These are phyloP conservation scores for Inonotus obliquus DNA, from an alignment of 1,284 basidiomycete species.

Conservation along the genomic window DNA sequence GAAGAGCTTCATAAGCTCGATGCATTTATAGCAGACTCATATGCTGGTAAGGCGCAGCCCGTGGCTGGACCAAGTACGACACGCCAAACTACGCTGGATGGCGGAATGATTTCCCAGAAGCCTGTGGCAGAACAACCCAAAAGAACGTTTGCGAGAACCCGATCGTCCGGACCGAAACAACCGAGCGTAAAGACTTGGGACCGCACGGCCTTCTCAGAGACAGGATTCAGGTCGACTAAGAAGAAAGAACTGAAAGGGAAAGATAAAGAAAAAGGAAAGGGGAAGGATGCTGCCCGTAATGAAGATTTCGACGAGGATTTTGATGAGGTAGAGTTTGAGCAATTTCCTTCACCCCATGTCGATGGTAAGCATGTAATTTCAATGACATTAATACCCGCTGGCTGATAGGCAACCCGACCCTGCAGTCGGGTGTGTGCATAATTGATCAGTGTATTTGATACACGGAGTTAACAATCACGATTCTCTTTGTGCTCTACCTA, in stretches of 20 bases:
- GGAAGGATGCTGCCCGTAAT: slow-evolving; percentile 33
- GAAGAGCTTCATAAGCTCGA: slow-evolving; percentile 50
- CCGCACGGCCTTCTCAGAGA: slow-evolving; percentile 76
- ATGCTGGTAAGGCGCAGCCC: slow-evolving; percentile 31
- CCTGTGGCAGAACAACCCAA: slow-evolving; percentile 28
- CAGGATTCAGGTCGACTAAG: slow-evolving; percentile 56
- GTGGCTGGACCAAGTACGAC: slow-evolving; percentile 41
- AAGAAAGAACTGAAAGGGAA: slow-evolving; percentile 37
- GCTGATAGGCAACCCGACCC: slow-evolving; percentile 1
- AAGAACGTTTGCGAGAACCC: slow-evolving; percentile 32
- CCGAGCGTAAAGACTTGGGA: slow-evolving; percentile 81
- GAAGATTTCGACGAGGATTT: slow-evolving; percentile 45
- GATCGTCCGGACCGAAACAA: slow-evolving; percentile 45
- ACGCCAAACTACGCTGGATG: slow-evolving; percentile 64
- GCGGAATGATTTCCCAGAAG: slow-evolving; percentile 40
- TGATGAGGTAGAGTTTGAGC: slow-evolving; percentile 66
- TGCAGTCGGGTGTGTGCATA: slow-evolving; percentile 43
- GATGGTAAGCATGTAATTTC: slow-evolving; percentile 39
- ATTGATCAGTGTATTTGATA: background rate
- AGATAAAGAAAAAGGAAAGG: slow-evolving; percentile 29
- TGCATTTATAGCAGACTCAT: slow-evolving; percentile 42
- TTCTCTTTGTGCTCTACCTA: background rate
- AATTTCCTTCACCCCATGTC: slow-evolving; percentile 75
- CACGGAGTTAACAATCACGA: background rate
- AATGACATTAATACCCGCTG: background rate